Conservation (phyloP, 148 eudicot species). For the Hydrangea macrophylla region DNA sequence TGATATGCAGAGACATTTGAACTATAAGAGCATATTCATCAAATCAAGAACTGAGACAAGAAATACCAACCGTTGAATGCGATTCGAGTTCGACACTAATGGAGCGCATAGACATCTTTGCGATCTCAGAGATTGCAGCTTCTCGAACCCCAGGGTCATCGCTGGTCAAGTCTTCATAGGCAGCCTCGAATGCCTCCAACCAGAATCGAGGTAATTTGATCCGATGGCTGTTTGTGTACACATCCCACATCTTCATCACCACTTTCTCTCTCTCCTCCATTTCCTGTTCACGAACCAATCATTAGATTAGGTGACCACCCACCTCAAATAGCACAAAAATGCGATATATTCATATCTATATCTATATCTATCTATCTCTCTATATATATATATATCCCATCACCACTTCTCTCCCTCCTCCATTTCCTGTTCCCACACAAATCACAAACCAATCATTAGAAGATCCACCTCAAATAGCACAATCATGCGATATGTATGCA, state of each 20-base stretch:
- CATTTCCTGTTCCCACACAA: too few relatives aligned
- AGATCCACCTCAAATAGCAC: too few relatives aligned
- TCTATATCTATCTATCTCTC: too few relatives aligned
- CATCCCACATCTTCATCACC: conserved; percentile 94
- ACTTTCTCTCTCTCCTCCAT: conserved; percentile 89
- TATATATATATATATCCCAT: too few relatives aligned
- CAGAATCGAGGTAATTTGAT: conserved; percentile 68
- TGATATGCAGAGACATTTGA: too few relatives aligned
- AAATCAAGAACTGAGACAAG: background rate
- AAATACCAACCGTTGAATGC: conserved; percentile 53
- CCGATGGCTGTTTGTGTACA: conserved; percentile 57
- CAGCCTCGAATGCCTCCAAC: conserved; percentile 92
- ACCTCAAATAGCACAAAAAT: too few relatives aligned
- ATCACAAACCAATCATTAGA: too few relatives aligned
- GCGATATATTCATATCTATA: too few relatives aligned
- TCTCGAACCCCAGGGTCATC: conserved; percentile 61
- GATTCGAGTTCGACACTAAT: conserved; percentile 53
- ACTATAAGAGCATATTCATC: background rate
- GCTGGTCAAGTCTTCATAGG: conserved; percentile 75
- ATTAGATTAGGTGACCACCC: too few relatives aligned
- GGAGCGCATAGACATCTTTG: conserved; percentile 73
- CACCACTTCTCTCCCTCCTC: too few relatives aligned
- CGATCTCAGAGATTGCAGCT: conserved; percentile 72
- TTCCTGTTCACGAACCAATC: too few relatives aligned
- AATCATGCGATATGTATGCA: too few relatives aligned